Evolutionary conservation across 345 rosid genomes (phyloP), one percentile per base, ranked within the genome.

Genomic region (Pistacia vera): DNA sequence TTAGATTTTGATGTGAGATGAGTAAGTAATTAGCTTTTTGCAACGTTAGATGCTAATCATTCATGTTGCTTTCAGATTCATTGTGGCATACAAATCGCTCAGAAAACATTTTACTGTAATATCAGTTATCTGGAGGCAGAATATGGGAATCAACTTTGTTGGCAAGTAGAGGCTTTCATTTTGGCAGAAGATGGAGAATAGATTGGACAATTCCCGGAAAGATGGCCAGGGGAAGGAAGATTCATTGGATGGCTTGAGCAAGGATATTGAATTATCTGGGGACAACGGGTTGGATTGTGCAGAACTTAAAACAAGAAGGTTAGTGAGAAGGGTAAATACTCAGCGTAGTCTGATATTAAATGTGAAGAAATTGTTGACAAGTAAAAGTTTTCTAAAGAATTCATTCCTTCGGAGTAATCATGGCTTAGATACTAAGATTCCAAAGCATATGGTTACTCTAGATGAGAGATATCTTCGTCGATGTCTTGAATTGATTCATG

Each of bases 381-480:
- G 85, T 77, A 85, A 82, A 75, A 85, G 86, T 68, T 78, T 85
- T 74, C 77, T 83, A 35, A 86, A 84, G 77, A 87, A 81, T 20
- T 84, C 89, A 0, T 79, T 90, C 62, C 70, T 86, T 76, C 90
- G 41, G 49, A 84, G 84, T 63, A 78, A 79, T 49, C 77, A 69
- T 72, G 81, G 81, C 72, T 75, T 85, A 13, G 92, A 87, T 56
- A 79, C 74, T 83, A 89, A 85, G 87, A 89, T 93, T 70, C 93
- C 93, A 36, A 90, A 88, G 88, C 87, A 86, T 87, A 59, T 95
- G 88, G 88, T 90, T 52, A 85, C 89, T 44, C 68, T 87, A 6
- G 93, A 95, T 77, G 99, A 92, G 79, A 93, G 88, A 76, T 90
- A 88, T 82, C 91, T 93, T 5, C 92, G 88, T 5, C 78, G 82